phyloP scores from a whole-genome alignment of 164 flowering plant genomes.

The Liquidambar formosana region DNA sequence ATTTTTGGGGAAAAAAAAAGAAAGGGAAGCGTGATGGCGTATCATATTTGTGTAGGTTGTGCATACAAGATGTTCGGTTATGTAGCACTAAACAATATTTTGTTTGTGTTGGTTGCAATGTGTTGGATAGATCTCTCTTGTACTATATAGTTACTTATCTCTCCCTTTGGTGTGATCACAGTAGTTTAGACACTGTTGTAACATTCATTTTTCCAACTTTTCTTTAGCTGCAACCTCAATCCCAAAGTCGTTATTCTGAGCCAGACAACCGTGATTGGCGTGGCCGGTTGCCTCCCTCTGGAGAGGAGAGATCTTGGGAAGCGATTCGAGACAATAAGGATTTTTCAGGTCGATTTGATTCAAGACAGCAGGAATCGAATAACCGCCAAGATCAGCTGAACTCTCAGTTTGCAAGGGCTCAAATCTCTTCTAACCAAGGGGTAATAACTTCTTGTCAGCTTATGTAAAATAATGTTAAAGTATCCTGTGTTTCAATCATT shows the following conservation, averaged over 20 bases:
- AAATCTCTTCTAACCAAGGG: conserved; percentile 59
- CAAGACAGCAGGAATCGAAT: conserved; percentile 51
- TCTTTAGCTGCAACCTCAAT: conserved; percentile 43
- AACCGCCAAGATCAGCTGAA: conserved; percentile 60
- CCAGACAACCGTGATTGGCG: conserved; percentile 96
- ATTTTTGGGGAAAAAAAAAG: too few species aligned
- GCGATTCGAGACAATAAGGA: conserved; percentile 55
- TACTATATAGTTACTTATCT: too few species aligned
- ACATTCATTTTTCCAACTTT: background rate
- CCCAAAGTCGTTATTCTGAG: conserved; percentile 74
- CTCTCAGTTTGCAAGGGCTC: conserved; percentile 56
- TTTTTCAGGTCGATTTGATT: conserved; percentile 31
- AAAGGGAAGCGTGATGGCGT: too few species aligned
- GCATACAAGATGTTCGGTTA: too few species aligned
- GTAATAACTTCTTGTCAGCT: conserved; percentile 24
- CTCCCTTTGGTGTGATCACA: too few species aligned
- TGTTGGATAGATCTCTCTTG: too few species aligned
- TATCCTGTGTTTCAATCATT: too few species aligned
- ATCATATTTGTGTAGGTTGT: too few species aligned
- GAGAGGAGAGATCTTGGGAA: conserved; percentile 84
- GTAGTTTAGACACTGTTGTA: background rate
- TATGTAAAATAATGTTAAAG: background rate
- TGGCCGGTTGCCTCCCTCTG: conserved; percentile 46
- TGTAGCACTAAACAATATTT: too few species aligned
- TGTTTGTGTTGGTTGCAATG: too few species aligned